These are phyloP conservation scores for Aureobasidium uvarum DNA, from an alignment of 2,329 filamentous ascomycete genomes.

Conservation along the genomic window DNA sequence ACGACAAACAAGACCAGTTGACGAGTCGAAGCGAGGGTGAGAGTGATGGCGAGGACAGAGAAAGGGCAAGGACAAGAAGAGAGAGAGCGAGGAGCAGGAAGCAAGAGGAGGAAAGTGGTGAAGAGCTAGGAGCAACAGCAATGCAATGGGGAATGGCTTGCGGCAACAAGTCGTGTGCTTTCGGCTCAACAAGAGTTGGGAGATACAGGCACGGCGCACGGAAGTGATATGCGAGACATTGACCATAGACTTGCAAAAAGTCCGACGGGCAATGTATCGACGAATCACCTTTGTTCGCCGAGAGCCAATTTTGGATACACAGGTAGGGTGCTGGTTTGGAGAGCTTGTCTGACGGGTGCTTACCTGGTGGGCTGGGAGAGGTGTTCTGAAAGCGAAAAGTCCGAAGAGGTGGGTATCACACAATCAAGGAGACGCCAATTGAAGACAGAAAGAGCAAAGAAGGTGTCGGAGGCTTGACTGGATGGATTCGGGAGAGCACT, in stretches of 20 bases:
- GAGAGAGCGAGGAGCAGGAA: not conserved
- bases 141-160: conserved; percentile 21
- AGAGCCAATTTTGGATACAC: conserved; percentile 25
- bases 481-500: conserved; percentile 20
- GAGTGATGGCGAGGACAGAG: not conserved
- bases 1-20: conserved; percentile 7
- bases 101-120: conserved; percentile 24
- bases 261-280: conserved; percentile 23
- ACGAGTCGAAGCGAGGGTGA: conserved; percentile 11
- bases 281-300: conserved; percentile 17
- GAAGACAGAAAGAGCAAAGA: conserved; percentile 1
- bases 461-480: conserved; percentile 19
- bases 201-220: conserved; percentile 20
- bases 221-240: conserved; percentile 24
- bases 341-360: conserved; percentile 21
- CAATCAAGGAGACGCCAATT: conserved; percentile 25
- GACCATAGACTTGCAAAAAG: conserved; percentile 18
- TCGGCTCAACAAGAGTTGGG: conserved; percentile 27
- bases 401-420: conserved; percentile 25
- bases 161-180: conserved; percentile 22
- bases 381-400: conserved; percentile 5
- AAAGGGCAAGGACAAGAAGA: conserved; percentile 19
- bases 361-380: conserved; percentile 15
- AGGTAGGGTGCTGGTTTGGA: not conserved
- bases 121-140: conserved; percentile 23